These are phyloP conservation scores for Nepenthes gracilis DNA, from an alignment of 148 eudicot species.

Conservation along the genomic window DNA sequence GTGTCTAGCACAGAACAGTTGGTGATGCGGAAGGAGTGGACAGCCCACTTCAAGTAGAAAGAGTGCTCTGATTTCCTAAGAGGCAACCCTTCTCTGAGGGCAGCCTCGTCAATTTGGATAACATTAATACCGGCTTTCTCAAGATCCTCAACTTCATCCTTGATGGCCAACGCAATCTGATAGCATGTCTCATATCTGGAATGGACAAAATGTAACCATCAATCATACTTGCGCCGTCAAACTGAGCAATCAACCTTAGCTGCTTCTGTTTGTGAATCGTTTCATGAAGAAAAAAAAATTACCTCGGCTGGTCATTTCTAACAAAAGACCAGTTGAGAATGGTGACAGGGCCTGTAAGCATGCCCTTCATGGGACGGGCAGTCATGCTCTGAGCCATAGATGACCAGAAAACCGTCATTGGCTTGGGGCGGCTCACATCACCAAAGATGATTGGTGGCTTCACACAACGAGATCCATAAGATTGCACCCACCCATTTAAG, in stretches of 20 bases:
- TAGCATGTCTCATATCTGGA: slow-evolving; percentile 87
- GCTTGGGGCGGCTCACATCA: slow-evolving; percentile 75
- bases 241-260: not conserved
- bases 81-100: slow-evolving; percentile 88
- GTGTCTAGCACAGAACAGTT: slow-evolving; percentile 76
- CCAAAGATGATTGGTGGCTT: slow-evolving; percentile 86
- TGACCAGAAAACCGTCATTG: slow-evolving; percentile 86
- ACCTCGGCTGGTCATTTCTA: slow-evolving; percentile 95
- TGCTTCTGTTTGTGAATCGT: not conserved
- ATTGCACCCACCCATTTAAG: slow-evolving; percentile 79
- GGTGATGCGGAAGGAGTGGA: slow-evolving; percentile 96
- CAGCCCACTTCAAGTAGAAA: slow-evolving; percentile 96
- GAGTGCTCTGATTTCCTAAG: slow-evolving; percentile 89
- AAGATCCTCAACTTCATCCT: slow-evolving; percentile 95
- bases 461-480: slow-evolving; percentile 83
- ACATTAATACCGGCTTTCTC: slow-evolving; percentile 91
- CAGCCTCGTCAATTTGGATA: slow-evolving; percentile 94
- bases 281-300: not conserved
- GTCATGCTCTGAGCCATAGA: slow-evolving; percentile 67
- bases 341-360: slow-evolving; percentile 84
- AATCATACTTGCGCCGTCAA: not conserved
- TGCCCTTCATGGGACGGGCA: slow-evolving; percentile 70
- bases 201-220: not conserved
- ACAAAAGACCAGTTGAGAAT: slow-evolving; percentile 74
- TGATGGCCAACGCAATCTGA: slow-evolving; percentile 95